Evolutionary conservation across 2,329 filamentous ascomycete species (phyloP).

Genomic region (Diaporthe aspalathi): DNA sequence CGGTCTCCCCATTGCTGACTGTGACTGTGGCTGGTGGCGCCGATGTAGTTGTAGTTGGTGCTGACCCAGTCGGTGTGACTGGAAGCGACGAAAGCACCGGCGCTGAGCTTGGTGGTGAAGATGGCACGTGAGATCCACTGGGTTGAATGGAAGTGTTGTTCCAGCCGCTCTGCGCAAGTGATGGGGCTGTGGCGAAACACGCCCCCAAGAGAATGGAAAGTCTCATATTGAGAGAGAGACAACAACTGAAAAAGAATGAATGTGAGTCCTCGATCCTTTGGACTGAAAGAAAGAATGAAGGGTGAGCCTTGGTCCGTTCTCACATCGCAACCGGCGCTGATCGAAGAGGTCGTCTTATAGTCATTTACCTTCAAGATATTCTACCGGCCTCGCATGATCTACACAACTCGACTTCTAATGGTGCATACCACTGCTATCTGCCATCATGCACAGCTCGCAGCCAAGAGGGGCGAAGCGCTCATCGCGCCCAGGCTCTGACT

Average conservation of each 20-base stretch:
- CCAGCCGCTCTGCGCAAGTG: slow-evolving; percentile 18
- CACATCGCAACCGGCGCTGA: fast-evolving
- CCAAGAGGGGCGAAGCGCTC: slow-evolving; percentile 20
- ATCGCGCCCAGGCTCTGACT: slow-evolving; percentile 3
- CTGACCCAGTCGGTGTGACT: neutral
- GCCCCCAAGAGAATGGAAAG: slow-evolving; percentile 22
- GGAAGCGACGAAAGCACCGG: neutral
- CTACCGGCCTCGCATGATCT: neutral
- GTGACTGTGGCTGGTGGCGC: neutral
- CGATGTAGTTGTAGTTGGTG: neutral
- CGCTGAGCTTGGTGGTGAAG: slow-evolving; percentile 7
- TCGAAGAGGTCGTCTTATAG: neutral
- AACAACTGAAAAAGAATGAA: neutral
- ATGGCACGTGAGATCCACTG: neutral
- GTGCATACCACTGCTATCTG: too few relatives aligned
- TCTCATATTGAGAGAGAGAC: slow-evolving; percentile 10
- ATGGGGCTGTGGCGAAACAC: neutral
- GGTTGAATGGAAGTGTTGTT: slow-evolving; percentile 6
- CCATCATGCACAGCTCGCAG: neutral
- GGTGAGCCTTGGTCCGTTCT: neutral
- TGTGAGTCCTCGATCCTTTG: neutral
- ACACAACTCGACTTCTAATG: too few relatives aligned
- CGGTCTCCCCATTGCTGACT: slow-evolving; percentile 10
- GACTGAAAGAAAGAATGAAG: neutral
- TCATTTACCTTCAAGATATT: neutral